Conservation (phyloP, 2,329 filamentous ascomycete genomes). For the Ophiocordyceps robertsii region DNA sequence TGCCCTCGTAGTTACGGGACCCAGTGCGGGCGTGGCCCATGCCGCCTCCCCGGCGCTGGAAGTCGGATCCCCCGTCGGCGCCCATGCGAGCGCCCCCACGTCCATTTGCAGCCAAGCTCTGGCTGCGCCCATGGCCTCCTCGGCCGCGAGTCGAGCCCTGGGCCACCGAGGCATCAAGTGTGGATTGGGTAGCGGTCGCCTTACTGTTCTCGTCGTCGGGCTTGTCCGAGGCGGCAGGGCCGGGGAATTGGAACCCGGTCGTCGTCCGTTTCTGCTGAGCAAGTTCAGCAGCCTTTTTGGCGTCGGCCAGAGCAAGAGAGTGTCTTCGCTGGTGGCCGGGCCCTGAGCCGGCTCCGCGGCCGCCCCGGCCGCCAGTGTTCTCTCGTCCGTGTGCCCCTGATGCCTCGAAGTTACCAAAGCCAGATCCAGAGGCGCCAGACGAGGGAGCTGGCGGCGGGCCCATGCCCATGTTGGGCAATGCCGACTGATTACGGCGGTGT, state of each 20-base stretch:
- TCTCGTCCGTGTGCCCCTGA: conserved; percentile 24
- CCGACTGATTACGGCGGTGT: conserved; percentile 97
- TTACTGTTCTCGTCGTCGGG: conserved; percentile 33
- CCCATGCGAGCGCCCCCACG: conserved; percentile 58
- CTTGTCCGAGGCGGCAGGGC: conserved; percentile 54
- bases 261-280: conserved; percentile 95
- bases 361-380: conserved; percentile 44
- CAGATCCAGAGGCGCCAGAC: conserved; percentile 68
- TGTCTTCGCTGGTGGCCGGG: conserved; percentile 86
- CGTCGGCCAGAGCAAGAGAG: conserved; percentile 86
- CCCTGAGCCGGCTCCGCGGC: conserved; percentile 52
- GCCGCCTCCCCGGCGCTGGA: conserved; percentile 53
- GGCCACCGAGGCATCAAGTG: conserved; percentile 19
- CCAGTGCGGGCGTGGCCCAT: conserved; percentile 59
- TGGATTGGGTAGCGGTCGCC: conserved; percentile 13
- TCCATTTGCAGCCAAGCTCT: conserved; percentile 75
- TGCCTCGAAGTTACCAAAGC: conserved; percentile 67
- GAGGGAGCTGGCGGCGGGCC: conserved; percentile 83
- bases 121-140: conserved; percentile 60
- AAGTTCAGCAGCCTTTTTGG: conserved; percentile 92
- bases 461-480: conserved; percentile 83
- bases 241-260: conserved; percentile 87
- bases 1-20: conserved; percentile 93
- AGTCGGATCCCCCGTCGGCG: conserved; percentile 44
- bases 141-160: conserved; percentile 36